A percentile compares a stretch with the other conserved stretches of the same genome.
These are phyloP conservation scores for Panicum miliaceum DNA, from an alignment of 176 grass and related monocot species.

Conservation along the genomic window DNA sequence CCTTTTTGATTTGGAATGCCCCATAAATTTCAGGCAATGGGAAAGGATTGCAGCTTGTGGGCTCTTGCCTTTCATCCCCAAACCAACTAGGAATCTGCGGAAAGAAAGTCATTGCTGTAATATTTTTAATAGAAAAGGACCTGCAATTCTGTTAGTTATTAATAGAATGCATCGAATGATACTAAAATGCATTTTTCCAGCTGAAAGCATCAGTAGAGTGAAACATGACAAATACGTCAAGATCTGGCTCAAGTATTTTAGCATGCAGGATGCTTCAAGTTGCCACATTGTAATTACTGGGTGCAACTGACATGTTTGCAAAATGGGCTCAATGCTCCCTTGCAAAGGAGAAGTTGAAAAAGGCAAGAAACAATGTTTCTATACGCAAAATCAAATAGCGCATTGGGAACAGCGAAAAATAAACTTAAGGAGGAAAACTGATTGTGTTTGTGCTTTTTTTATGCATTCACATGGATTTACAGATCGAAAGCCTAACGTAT, in stretches of 20 bases:
- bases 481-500: slow-evolving; percentile 13
- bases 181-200: neutral
- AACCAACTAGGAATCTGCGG: slow-evolving; percentile 91
- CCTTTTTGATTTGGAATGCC: slow-evolving; percentile 83
- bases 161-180: neutral
- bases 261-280: neutral
- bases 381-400: neutral
- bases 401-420: neutral
- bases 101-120: neutral
- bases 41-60: slow-evolving; percentile 75
- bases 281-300: neutral
- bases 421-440: neutral
- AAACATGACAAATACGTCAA: neutral
- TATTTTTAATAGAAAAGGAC: neutral
- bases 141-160: neutral
- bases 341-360: slow-evolving; percentile 2
- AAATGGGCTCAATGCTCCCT: slow-evolving; percentile 3
- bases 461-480: neutral
- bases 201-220: slow-evolving; percentile 20
- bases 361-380: slow-evolving; percentile 13
- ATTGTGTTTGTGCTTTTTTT: neutral
- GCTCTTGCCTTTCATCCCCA: slow-evolving; percentile 58
- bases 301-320: slow-evolving; percentile 11
- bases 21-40: slow-evolving; percentile 86
- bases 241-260: neutral